Evolutionary conservation across 805 yeast genomes (phyloP).

Genomic region (Saccharomyces eubayanus): DNA sequence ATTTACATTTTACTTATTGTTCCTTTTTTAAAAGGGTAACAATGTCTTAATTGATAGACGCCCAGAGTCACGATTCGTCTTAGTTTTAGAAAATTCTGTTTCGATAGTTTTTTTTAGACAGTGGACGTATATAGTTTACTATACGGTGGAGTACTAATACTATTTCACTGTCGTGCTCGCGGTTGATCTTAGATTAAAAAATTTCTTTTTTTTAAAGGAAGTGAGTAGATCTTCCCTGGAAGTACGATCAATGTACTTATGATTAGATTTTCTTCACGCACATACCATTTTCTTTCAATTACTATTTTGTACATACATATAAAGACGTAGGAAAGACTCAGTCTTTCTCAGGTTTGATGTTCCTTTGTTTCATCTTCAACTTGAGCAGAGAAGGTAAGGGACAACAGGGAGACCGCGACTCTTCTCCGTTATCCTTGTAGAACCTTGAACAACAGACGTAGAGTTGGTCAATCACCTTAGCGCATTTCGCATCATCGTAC

Average conservation of each 20-base stretch:
- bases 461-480: conserved; percentile 55
- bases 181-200: conserved; percentile 68
- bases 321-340: not conserved
- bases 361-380: conserved; percentile 58
- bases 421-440: conserved; percentile 52
- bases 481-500: conserved; percentile 70
- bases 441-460: conserved; percentile 68
- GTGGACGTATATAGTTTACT: conserved; percentile 27
- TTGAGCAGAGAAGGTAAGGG: conserved; percentile 59
- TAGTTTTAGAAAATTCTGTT: conserved; percentile 6
- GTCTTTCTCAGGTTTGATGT: conserved; percentile 6
- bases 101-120: conserved; percentile 16
- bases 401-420: conserved; percentile 64
- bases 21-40: conserved; percentile 25
- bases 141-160: conserved; percentile 13
- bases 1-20: not conserved
- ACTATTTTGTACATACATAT: not conserved
- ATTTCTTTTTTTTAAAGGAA: conserved; percentile 14
- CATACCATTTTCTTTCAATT: conserved; percentile 3
- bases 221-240: conserved; percentile 21
- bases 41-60: conserved; percentile 52
- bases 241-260: conserved; percentile 19
- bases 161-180: conserved; percentile 71
- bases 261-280: conserved; percentile 19
- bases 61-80: conserved; percentile 55